These are phyloP conservation scores for Phalaenopsis equestris DNA, from an alignment of 106 monocot genomes.

Conservation along the genomic window DNA sequence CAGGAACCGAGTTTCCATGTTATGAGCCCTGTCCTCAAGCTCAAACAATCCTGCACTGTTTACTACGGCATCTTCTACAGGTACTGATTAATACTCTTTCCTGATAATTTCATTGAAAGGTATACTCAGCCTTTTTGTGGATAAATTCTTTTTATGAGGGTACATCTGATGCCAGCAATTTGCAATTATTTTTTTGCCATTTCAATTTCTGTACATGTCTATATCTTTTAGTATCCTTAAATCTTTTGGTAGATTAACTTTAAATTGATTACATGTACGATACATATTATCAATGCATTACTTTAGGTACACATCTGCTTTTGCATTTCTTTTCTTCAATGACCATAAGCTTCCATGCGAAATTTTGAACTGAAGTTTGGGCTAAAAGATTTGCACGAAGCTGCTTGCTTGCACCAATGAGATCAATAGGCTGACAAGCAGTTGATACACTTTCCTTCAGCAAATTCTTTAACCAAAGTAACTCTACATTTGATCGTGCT, in stretches of 20 bases:
- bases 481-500: no score
- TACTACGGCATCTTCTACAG: slow-evolving; percentile 97
- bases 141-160: background rate
- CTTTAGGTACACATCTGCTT: no score
- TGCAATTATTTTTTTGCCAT: background rate
- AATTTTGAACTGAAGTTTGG: no score
- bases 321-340: no score
- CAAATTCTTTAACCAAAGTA: no score
- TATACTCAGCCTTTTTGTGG: background rate
- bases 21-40: slow-evolving; percentile 99
- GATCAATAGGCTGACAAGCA: no score
- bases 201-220: background rate
- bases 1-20: slow-evolving; percentile 89
- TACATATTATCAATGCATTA: no score
- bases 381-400: no score
- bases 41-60: slow-evolving; percentile 97
- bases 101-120: background rate
- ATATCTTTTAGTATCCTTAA: background rate
- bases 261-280: no score
- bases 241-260: background rate
- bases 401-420: no score
- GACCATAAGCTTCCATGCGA: no score
- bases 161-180: background rate
- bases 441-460: no score
- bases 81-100: slow-evolving; percentile 19